A percentile compares a stretch with the other conserved stretches of the same genome.
Conservation (phyloP, 495 filamentous ascomycete species). For the Hypoxylon subgilvum region DNA sequence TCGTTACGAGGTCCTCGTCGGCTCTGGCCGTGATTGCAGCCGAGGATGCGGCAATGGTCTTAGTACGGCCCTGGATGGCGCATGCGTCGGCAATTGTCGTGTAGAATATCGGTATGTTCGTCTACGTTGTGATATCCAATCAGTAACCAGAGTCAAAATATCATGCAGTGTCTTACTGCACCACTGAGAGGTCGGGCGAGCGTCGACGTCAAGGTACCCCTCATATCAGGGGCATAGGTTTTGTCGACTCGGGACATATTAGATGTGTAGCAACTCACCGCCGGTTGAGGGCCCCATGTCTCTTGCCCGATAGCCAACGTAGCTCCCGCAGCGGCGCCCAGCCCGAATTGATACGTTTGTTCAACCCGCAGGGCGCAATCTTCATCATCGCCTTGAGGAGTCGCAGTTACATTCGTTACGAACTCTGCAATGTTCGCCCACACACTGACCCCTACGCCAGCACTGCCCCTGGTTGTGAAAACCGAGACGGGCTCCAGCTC, state of each 20-base stretch:
- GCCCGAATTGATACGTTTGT: slow-evolving; percentile 54
- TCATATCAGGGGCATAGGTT: too few species aligned
- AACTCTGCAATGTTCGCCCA: slow-evolving; percentile 62
- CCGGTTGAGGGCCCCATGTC: slow-evolving; percentile 57
- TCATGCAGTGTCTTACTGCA: not conserved
- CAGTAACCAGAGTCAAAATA: not conserved
- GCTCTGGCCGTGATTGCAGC: slow-evolving; percentile 38
- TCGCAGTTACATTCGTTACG: slow-evolving; percentile 53
- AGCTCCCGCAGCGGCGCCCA: slow-evolving; percentile 60
- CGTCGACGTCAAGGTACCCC: too few species aligned
- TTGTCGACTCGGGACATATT: too few species aligned
- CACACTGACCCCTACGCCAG: slow-evolving; percentile 55
- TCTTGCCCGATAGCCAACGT: slow-evolving; percentile 49
- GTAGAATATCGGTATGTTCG: slow-evolving; percentile 58
- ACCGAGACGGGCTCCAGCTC: slow-evolving; percentile 34
- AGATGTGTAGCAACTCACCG: slow-evolving; percentile 3
- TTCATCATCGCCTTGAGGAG: slow-evolving; percentile 37
- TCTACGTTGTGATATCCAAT: slow-evolving; percentile 21
- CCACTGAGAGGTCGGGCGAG: too few species aligned
- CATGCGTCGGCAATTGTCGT: slow-evolving; percentile 58
- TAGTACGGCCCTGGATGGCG: slow-evolving; percentile 36
- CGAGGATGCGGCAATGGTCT: slow-evolving; percentile 34
- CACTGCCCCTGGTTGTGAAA: slow-evolving; percentile 30
- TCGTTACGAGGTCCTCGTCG: slow-evolving; percentile 41
- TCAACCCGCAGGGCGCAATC: slow-evolving; percentile 53